A percentile compares a stretch with the other conserved stretches of the same genome.
Conservation (phyloP, 2,329 filamentous ascomycete genomes). For the Fusarium coffeatum region DNA sequence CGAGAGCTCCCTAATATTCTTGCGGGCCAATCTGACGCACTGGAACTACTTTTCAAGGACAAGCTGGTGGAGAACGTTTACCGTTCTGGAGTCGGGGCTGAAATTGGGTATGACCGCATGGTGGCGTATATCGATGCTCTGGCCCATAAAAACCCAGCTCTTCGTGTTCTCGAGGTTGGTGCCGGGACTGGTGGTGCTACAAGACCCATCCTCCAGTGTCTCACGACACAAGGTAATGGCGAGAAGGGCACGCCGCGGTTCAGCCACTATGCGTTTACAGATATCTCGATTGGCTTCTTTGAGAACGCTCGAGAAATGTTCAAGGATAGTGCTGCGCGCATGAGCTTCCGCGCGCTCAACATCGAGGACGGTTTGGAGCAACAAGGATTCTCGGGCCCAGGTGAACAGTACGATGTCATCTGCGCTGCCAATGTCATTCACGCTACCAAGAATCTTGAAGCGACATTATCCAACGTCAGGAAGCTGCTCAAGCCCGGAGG, state of each 20-base stretch:
- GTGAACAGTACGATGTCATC: conserved; percentile 8
- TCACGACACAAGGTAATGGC: neutral
- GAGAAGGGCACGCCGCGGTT: neutral
- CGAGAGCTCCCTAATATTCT: neutral
- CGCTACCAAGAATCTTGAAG: conserved; percentile 7
- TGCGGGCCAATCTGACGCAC: neutral
- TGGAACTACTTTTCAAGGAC: conserved; percentile 12
- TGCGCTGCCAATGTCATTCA: conserved; percentile 7
- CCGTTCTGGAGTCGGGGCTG: conserved; percentile 1
- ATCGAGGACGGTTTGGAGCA: neutral
- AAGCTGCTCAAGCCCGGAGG: conserved; percentile 9
- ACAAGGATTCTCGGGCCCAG: neutral
- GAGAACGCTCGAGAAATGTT: conserved; percentile 13
- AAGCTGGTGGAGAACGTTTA: conserved; percentile 11
- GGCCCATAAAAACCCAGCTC: conserved; percentile 3
- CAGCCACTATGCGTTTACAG: conserved; percentile 4
- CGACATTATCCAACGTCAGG: conserved; percentile 1
- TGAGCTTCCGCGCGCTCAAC: conserved; percentile 12
- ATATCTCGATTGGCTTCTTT: conserved; percentile 5
- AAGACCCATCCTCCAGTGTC: neutral
- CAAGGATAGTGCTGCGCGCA: neutral
- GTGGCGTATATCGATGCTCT: conserved; percentile 1
- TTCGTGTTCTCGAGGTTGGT: neutral
- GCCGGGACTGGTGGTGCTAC: neutral
- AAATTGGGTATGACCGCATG: neutral